A percentile compares a stretch with the other conserved stretches of the same genome.
Conservation (phyloP, 192 early-diverging fungal genomes). For the Rhizophagus sp. region DNA sequence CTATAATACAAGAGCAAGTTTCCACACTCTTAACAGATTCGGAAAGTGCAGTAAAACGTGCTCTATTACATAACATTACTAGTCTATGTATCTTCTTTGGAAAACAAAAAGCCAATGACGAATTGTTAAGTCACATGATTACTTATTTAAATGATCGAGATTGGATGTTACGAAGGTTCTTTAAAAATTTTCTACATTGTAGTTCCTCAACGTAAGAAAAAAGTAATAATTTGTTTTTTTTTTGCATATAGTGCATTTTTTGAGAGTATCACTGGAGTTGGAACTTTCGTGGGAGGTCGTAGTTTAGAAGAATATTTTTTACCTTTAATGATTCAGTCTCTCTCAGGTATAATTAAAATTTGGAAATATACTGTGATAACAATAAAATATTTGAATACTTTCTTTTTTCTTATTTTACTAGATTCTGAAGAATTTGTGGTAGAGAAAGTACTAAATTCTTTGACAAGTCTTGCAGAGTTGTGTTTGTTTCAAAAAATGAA, state of each 20-base stretch:
- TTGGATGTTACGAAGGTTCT: constrained; percentile 85
- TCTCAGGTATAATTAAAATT: constrained; percentile 56
- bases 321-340: constrained; percentile 85
- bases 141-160: constrained; percentile 96
- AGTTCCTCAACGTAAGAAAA: too few relatives aligned
- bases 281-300: constrained; percentile 81
- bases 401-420: constrained; percentile 25
- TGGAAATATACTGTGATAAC: background rate
- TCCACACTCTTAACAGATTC: constrained; percentile 79
- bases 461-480: constrained; percentile 76
- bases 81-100: constrained; percentile 85
- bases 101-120: constrained; percentile 76
- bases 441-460: constrained; percentile 80
- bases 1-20: constrained; percentile 80
- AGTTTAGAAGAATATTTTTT: constrained; percentile 92
- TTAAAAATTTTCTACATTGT: background rate
- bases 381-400: background rate
- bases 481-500: constrained; percentile 76
- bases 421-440: constrained; percentile 94
- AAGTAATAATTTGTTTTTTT: background rate
- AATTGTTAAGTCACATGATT: constrained; percentile 89
- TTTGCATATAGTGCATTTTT: constrained; percentile 76
- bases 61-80: constrained; percentile 79
- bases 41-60: constrained; percentile 79
- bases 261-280: constrained; percentile 89